Percentiles rank a stretch among this genome's conserved stretches.
Evolutionary conservation across 1,284 basidiomycete species (phyloP).

Genomic region (Cystobasidium pallidum): DNA sequence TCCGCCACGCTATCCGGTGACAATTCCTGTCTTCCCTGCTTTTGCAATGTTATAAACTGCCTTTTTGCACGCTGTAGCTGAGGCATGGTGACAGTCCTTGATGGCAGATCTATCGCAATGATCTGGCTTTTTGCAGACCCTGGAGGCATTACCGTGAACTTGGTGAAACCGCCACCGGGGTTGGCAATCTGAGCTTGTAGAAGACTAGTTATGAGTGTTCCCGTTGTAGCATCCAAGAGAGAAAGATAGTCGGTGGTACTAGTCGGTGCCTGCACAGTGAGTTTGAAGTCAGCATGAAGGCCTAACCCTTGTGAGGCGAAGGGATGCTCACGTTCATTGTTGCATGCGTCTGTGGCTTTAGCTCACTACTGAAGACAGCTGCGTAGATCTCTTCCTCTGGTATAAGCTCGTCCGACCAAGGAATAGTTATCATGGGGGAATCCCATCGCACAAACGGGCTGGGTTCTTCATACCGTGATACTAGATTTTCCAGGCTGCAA

Average conservation of each 20-base stretch:
- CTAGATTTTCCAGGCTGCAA: constrained; percentile 79
- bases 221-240: constrained; percentile 53
- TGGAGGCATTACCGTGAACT: constrained; percentile 45
- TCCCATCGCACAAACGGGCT: constrained; percentile 98
- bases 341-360: constrained; percentile 83
- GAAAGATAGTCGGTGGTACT: constrained; percentile 58
- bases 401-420: constrained; percentile 71
- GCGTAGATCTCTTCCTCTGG: constrained; percentile 78
- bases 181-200: constrained; percentile 47
- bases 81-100: constrained; percentile 72
- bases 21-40: constrained; percentile 77
- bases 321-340: constrained; percentile 68
- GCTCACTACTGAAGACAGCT: constrained; percentile 72
- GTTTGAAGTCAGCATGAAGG: too few species aligned
- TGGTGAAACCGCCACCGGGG: constrained; percentile 35
- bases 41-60: constrained; percentile 83
- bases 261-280: constrained; percentile 48
- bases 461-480: constrained; percentile 90
- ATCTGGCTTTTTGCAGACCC: constrained; percentile 53
- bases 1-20: constrained; percentile 69
- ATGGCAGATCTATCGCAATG: constrained; percentile 65
- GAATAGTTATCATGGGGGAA: constrained; percentile 83
- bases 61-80: constrained; percentile 84
- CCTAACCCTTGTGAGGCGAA: neutral
- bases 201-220: constrained; percentile 51